Evolutionary conservation across 148 eudicot species (phyloP).

Genomic region (Selenicereus undatus): DNA sequence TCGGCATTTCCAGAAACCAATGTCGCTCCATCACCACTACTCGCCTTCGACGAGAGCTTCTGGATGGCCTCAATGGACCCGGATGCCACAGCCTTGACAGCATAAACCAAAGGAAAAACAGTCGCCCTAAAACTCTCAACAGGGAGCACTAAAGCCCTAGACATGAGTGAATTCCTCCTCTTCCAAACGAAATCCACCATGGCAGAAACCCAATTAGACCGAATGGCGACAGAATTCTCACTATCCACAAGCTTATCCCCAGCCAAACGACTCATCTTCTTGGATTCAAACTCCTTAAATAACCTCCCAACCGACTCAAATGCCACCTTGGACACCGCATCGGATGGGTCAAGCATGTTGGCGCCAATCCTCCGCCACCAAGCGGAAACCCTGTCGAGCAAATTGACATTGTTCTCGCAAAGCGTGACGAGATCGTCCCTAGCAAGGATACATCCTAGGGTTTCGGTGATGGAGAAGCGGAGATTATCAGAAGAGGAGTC

Average conservation of each 20-base stretch:
- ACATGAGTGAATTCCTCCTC: constrained; percentile 69
- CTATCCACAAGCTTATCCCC: constrained; percentile 95
- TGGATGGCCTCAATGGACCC: constrained; percentile 72
- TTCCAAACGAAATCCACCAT: constrained; percentile 93
- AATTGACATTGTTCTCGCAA: constrained; percentile 71
- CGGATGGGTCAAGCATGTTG: constrained; percentile 75
- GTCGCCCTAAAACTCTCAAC: constrained; percentile 81
- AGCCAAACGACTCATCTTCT: constrained; percentile 86
- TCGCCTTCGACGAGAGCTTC: constrained; percentile 55
- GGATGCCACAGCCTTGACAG: constrained; percentile 88
- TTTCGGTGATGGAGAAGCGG: constrained; percentile 77
- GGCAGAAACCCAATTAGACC: constrained; percentile 79
- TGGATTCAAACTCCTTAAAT: constrained; percentile 89
- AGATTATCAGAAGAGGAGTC: constrained; percentile 57
- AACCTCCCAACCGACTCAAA: constrained; percentile 79
- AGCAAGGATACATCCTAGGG: constrained; percentile 80
- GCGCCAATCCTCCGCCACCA: constrained; percentile 84
- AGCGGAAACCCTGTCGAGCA: constrained; percentile 65
- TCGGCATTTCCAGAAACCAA: constrained; percentile 62
- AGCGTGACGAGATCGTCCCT: constrained; percentile 79
- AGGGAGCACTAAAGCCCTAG: constrained; percentile 70
- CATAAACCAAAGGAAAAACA: constrained; percentile 76
- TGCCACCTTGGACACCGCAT: constrained; percentile 70
- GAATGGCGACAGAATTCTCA: constrained; percentile 88
- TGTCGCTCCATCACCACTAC: constrained; percentile 10